Percentiles rank a stretch among this genome's conserved stretches.
Evolutionary conservation across 139 green algal species (phyloP).

Genomic region (Protoeuglena noctilucae): DNA sequence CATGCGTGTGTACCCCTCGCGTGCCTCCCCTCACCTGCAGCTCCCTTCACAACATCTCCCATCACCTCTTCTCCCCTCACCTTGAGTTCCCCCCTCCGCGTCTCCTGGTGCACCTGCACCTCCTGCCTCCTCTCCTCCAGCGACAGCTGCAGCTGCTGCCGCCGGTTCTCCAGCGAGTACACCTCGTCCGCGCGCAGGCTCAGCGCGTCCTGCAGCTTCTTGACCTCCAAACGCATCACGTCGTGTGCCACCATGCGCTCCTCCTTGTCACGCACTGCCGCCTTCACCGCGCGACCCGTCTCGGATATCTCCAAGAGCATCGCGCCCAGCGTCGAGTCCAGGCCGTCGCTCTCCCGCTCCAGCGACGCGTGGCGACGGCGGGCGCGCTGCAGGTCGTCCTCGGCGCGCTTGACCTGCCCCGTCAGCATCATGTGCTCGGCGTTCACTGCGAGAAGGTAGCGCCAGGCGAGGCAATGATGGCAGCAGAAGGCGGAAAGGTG

Average conservation of each 20-base stretch:
- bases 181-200: constrained; percentile 43
- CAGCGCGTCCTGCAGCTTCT: constrained; percentile 43
- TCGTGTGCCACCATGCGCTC: constrained; percentile 65
- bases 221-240: constrained; percentile 55
- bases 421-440: constrained; percentile 48
- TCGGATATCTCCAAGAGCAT: constrained; percentile 52
- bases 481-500: too few relatives aligned
- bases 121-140: constrained; percentile 62
- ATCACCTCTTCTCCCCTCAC: too few relatives aligned
- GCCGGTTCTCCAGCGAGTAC: constrained; percentile 51
- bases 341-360: constrained; percentile 10
- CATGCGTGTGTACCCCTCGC: too few relatives aligned
- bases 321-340: constrained; percentile 37
- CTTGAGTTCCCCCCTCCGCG: constrained; percentile 50
- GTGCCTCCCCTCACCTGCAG: too few relatives aligned
- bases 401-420: constrained; percentile 42
- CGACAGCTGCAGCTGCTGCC: constrained; percentile 46
- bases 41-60: too few relatives aligned
- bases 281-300: constrained; percentile 20
- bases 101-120: constrained; percentile 46
- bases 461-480: too few relatives aligned
- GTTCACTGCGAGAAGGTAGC: too few relatives aligned
- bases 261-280: constrained; percentile 39
- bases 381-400: constrained; percentile 46
- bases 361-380: constrained; percentile 14